Evolutionary conservation across 768 basidiomycete genomes (phyloP).

Genomic region (Hysterangium stoloniferum): DNA sequence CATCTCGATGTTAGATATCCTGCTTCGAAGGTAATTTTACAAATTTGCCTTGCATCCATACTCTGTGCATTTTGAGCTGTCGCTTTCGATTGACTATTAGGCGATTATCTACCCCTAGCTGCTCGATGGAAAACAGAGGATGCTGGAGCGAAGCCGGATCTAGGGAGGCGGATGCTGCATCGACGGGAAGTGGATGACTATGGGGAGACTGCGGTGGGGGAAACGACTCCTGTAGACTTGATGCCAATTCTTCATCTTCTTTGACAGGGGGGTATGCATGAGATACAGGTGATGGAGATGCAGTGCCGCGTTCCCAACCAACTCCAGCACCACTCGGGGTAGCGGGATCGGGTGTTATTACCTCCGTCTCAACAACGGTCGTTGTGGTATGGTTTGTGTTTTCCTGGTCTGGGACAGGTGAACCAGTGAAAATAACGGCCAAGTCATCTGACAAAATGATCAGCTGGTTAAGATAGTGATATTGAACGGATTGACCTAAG

Average conservation of each 20-base stretch:
- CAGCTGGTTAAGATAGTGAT: neutral
- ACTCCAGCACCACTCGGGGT: neutral
- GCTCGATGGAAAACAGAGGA: slow-evolving; percentile 70
- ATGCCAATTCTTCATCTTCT: slow-evolving; percentile 15
- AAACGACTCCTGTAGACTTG: slow-evolving; percentile 17
- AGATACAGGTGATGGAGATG: neutral
- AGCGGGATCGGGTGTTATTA: neutral
- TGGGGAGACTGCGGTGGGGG: slow-evolving; percentile 12
- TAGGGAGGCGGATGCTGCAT: slow-evolving; percentile 23
- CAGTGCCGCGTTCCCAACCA: neutral
- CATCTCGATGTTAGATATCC: too few species aligned
- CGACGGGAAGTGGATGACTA: slow-evolving; percentile 17
- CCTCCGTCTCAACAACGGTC: slow-evolving; percentile 8
- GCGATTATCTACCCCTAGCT: slow-evolving; percentile 84
- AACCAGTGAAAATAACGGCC: slow-evolving; percentile 70
- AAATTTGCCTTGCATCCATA: slow-evolving; percentile 91
- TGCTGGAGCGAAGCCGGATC: slow-evolving; percentile 30
- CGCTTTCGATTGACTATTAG: slow-evolving; percentile 90
- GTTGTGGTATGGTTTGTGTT: neutral
- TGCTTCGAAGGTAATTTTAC: slow-evolving; percentile 33
- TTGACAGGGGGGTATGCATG: neutral
- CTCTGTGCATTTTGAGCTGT: slow-evolving; percentile 94
- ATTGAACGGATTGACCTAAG: slow-evolving; percentile 40
- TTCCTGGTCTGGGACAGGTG: slow-evolving; percentile 18
- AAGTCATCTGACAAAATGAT: slow-evolving; percentile 54